Evolutionary conservation across 371 early-diverging fungal species (phyloP), one percentile per base, ranked within the genome.

Genomic region (Haplosporangium sp.): DNA sequence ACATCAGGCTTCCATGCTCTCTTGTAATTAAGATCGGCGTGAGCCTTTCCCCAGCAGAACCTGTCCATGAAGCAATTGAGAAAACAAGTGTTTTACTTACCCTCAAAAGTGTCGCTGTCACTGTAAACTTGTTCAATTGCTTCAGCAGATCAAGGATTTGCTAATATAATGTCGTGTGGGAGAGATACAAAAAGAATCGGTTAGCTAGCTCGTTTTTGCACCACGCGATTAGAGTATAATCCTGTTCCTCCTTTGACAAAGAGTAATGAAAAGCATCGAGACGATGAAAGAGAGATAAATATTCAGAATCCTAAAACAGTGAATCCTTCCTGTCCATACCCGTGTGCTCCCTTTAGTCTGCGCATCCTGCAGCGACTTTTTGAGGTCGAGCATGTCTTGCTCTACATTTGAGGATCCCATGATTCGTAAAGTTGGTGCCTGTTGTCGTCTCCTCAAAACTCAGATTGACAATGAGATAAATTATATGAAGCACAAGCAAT

Each of bases 361-460:
- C 1, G 73, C 80, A 73, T 79, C 69, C 56, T 73, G 73, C 47
- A 79, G 42, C 21, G 73, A 51, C 80, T 79, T 79, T 55, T 79
- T 79, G 52, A 79, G 57, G 65, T 79, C 80, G 58, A 73, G 69
- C 55, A 79, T 54, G 60, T 79, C 80, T 58, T 63, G 64, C 53
- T 79, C 80, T 38, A 69, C 50, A 38, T 66, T 79, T 21, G 71
- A 16, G 23, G 66, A 45, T 58, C 76, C 77, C 77, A 76, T 76
- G 50, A 56, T 46, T 40, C 40, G 51, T 40, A 42, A 16, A 18
- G 50, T 14, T 16, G 18, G 8, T 50, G 13, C 20, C 20, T 10
- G 16, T 50, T 14, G 10, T 50, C 18, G 20, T 16, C 2, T 11
- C 11, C 16, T 5, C 16, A 45, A 45, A 13, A 16, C 13, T 13